Percentiles rank a stretch among this genome's conserved stretches.
Conservation (phyloP, 352 stramenopile genomes). For the Phytopythium sindhum region DNA sequence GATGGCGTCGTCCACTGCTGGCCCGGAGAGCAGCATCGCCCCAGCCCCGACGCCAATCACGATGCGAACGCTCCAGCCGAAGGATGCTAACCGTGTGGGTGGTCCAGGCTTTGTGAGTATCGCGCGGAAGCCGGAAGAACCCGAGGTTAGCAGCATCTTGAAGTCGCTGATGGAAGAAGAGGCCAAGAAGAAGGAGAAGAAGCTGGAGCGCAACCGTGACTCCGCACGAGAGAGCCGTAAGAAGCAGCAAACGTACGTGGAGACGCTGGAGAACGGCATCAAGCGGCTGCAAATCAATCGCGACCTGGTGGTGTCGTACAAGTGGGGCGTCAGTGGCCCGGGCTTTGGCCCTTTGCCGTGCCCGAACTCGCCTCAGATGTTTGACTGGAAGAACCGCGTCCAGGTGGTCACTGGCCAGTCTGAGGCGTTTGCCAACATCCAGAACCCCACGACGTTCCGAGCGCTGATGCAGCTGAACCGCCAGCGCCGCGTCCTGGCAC, state of each 20-base stretch:
- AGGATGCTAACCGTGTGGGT: conserved; percentile 21
- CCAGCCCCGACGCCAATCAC: conserved; percentile 1
- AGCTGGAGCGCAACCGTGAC: conserved; percentile 85
- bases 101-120: conserved; percentile 70
- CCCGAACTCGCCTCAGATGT: conserved; percentile 47
- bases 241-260: conserved; percentile 88
- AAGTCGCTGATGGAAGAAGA: conserved; percentile 86
- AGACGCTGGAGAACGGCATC: conserved; percentile 84
- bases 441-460: conserved; percentile 67
- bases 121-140: conserved; percentile 74
- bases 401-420: conserved; percentile 61
- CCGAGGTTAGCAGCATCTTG: conserved; percentile 82
- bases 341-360: conserved; percentile 38
- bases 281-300: conserved; percentile 84
- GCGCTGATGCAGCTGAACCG: conserved; percentile 72
- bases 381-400: conserved; percentile 61
- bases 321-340: conserved; percentile 59
- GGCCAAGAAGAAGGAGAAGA: conserved; percentile 88
- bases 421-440: conserved; percentile 62
- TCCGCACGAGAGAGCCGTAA: conserved; percentile 79
- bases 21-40: neutral
- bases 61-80: conserved; percentile 34
- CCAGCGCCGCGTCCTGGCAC: conserved; percentile 54
- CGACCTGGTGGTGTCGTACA: conserved; percentile 66
- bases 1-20: conserved; percentile 15